Evolutionary conservation across 1,284 basidiomycete genomes (phyloP).

Genomic region (Fomes fomentarius): DNA sequence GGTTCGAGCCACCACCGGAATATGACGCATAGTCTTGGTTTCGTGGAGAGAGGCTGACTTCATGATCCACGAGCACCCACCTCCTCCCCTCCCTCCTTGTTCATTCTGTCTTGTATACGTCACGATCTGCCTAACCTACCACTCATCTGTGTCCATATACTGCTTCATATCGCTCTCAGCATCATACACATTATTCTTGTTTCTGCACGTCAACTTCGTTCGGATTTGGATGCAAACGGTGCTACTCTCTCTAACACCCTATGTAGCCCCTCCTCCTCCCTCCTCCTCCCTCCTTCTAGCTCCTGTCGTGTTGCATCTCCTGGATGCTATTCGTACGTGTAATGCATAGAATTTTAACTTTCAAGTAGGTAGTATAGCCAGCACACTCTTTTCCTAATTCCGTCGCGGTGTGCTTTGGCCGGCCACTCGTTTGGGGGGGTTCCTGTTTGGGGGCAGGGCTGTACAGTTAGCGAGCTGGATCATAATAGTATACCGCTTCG

Average conservation of each 20-base stretch:
- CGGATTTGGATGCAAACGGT: background rate
- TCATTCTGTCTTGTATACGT: background rate
- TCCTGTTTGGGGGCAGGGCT: too few species aligned
- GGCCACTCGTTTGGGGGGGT: too few species aligned
- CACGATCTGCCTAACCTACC: too few species aligned
- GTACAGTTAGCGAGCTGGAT: too few species aligned
- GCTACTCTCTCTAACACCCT: background rate
- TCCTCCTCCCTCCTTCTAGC: too few species aligned
- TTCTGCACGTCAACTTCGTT: too few species aligned
- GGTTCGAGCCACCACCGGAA: conserved; percentile 28
- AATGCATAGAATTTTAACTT: background rate
- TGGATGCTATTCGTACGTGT: background rate
- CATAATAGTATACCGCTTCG: too few species aligned
- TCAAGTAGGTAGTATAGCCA: background rate
- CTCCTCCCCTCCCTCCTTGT: background rate
- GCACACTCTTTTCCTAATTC: background rate
- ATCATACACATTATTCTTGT: too few species aligned
- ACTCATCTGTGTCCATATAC: too few species aligned
- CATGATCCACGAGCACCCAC: background rate
- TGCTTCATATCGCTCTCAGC: too few species aligned
- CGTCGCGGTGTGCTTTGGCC: background rate
- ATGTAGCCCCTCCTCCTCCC: background rate
- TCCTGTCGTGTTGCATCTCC: background rate
- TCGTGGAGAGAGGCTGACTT: background rate
- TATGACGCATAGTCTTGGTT: conserved; percentile 10